phyloP scores from a whole-genome alignment of 2,329 filamentous ascomycete genomes.

The Aspergillus tubingensis region DNA sequence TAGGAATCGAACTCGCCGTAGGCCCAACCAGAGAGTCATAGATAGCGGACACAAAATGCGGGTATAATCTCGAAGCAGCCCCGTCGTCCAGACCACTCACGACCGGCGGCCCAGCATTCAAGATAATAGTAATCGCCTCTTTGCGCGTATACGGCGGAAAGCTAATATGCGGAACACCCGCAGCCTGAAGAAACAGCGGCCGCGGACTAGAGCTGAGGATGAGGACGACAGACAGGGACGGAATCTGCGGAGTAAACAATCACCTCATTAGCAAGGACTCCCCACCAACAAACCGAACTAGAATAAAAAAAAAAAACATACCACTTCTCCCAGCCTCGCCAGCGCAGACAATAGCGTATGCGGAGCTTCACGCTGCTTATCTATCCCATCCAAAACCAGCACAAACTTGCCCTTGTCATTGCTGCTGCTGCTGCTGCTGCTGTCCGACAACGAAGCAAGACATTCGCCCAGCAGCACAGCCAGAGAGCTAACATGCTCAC shows the following conservation, averaged over 20 bases:
- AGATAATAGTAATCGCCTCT: conserved; percentile 76
- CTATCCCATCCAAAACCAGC: conserved; percentile 84
- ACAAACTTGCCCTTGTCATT: conserved; percentile 62
- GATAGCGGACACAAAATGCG: conserved; percentile 77
- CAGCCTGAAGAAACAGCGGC: conserved; percentile 67
- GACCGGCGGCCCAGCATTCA: conserved; percentile 52
- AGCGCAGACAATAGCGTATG: conserved; percentile 78
- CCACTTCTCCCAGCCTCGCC: conserved; percentile 76
- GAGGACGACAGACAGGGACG: conserved; percentile 73
- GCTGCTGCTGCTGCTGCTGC: conserved; percentile 29
- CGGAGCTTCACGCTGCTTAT: conserved; percentile 77
- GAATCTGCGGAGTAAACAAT: conserved; percentile 60
- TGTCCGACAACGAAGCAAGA: conserved; percentile 33
- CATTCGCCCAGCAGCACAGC: conserved; percentile 65
- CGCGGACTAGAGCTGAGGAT: conserved; percentile 70
- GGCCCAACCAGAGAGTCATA: conserved; percentile 84
- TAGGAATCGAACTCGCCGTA: conserved; percentile 75
- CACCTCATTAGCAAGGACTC: background rate
- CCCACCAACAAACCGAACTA: background rate
- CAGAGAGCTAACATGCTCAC: conserved; percentile 78
- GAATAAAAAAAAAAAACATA: conserved; percentile 46
- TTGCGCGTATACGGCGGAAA: conserved; percentile 82
- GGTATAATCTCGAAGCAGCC: conserved; percentile 42
- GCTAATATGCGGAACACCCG: conserved; percentile 73
- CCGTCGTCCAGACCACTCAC: conserved; percentile 34